Base-by-base conservation (phyloP, 73 alveolate species). In the Tetrahymena thermophila region DNA sequence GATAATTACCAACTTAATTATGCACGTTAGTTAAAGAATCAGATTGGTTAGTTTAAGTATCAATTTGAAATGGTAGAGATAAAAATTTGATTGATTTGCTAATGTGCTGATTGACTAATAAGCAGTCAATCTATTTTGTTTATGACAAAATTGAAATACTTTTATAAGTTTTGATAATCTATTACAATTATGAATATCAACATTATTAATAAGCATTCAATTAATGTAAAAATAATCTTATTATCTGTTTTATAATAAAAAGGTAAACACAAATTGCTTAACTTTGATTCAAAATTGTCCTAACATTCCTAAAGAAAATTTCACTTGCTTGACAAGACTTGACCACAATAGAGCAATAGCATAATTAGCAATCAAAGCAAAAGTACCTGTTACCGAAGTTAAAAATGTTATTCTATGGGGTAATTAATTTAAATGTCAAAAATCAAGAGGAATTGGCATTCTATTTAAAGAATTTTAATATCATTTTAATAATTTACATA, bases 291-390 rank as follows among this genome's bases (percentile, higher is more conserved):
- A 85, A 57, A 58, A 97, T 35, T 95, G 97, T 71, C 98, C 98
- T 44, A 97, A 96, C 85, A 98, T 98, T 35, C 99, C 98, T 28
- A 96, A 95, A 94, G 96, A 97, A 93, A 98, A 98, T 96, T 95
- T 98, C 85, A 96, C 98, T 94, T 96, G 98, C 85, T 94, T 98
- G 37, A 97, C 98, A 84, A 93, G 98, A 95, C 94, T 98, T 93
- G 99, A 98, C 94, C 99, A 98, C 95, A 98, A 98, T 95, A 94
- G 99, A 96, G 96, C 98, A 44, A 94, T 96, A 43, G 85, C 95
- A 34, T 85, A 96, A 94, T 56, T 96, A 9, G 97, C 97, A 19
- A 94, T 85, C 84, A 93, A 96, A 96, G 96, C 96, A 15, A 94
- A 94, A 34, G 83, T 94, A 34, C 38, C 96, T 17, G 93, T 94